Conservation (phyloP, 768 basidiomycete species). For the Pulveroboletus sp. region DNA sequence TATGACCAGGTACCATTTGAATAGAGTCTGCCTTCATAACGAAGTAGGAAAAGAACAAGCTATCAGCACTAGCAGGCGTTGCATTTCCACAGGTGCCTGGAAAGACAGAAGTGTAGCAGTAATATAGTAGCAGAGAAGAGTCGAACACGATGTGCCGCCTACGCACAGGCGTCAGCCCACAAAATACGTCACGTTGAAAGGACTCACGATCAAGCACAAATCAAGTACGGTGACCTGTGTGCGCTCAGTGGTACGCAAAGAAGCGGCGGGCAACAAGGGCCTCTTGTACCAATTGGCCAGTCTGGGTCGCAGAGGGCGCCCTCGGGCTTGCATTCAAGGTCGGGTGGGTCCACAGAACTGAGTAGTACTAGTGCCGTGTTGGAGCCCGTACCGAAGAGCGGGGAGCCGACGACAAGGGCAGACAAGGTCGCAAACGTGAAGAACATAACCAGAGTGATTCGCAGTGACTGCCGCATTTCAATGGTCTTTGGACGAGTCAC, state of each 20-base stretch:
- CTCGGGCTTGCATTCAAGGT: not conserved
- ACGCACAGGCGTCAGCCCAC: not conserved
- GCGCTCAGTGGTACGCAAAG: slow-evolving; percentile 9
- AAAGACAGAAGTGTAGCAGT: too few relatives aligned
- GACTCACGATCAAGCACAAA: slow-evolving; percentile 4
- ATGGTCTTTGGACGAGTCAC: not conserved
- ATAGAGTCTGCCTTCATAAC: too few relatives aligned
- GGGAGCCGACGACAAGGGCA: slow-evolving; percentile 1
- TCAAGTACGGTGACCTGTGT: slow-evolving; percentile 4
- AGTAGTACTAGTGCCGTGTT: slow-evolving; percentile 5
- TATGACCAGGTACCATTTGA: too few relatives aligned
- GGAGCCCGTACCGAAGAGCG: not conserved
- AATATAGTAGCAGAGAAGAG: too few relatives aligned
- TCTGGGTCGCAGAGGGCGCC: slow-evolving; percentile 10
- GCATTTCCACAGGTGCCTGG: too few relatives aligned
- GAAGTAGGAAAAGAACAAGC: too few relatives aligned
- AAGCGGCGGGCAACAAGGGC: slow-evolving; percentile 9
- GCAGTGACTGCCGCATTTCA: slow-evolving; percentile 7
- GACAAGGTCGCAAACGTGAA: not conserved
- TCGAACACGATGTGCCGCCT: too few relatives aligned
- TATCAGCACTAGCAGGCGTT: too few relatives aligned
- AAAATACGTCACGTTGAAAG: not conserved
- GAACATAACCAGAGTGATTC: not conserved
- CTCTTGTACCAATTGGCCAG: slow-evolving; percentile 14
- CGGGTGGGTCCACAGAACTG: not conserved